Conservation (phyloP, 2,329 filamentous ascomycete genomes). For the Geoglossum cookeanum region DNA sequence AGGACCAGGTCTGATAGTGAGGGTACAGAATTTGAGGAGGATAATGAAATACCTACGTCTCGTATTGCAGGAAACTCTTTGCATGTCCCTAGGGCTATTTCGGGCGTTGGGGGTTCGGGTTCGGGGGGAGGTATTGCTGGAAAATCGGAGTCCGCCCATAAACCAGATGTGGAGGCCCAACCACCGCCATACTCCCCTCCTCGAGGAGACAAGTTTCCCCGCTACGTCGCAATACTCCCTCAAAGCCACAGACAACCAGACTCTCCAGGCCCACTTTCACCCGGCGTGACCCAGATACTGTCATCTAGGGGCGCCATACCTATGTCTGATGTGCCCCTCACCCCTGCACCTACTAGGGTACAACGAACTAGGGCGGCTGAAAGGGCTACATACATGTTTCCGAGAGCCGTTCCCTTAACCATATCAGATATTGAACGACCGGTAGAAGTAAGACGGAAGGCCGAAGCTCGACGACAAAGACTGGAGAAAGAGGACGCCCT, state of each 20-base stretch:
- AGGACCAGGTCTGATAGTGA: constrained; percentile 10
- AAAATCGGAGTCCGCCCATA: not conserved
- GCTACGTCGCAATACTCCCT: constrained; percentile 40
- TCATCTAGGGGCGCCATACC: constrained; percentile 40
- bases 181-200: constrained; percentile 35
- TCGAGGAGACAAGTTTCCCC: constrained; percentile 13
- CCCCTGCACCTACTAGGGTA: constrained; percentile 19
- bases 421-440: constrained; percentile 13
- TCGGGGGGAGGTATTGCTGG: not conserved
- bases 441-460: constrained; percentile 15
- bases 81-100: not conserved
- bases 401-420: constrained; percentile 11
- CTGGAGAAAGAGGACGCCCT: constrained; percentile 47
- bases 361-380: constrained; percentile 15
- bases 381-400: not conserved
- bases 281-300: constrained; percentile 42
- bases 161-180: constrained; percentile 19
- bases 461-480: constrained; percentile 33
- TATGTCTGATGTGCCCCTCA: constrained; percentile 39
- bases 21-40: constrained; percentile 15
- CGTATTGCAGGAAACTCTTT: not conserved
- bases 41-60: constrained; percentile 1
- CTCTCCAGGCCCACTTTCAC: constrained; percentile 43
- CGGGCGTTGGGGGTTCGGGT: not conserved
- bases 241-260: constrained; percentile 35